Evolutionary conservation across 2,329 filamentous ascomycete species (phyloP), one percentile per base, ranked within the genome.

Genomic region (Sporothrix euskadiensis): DNA sequence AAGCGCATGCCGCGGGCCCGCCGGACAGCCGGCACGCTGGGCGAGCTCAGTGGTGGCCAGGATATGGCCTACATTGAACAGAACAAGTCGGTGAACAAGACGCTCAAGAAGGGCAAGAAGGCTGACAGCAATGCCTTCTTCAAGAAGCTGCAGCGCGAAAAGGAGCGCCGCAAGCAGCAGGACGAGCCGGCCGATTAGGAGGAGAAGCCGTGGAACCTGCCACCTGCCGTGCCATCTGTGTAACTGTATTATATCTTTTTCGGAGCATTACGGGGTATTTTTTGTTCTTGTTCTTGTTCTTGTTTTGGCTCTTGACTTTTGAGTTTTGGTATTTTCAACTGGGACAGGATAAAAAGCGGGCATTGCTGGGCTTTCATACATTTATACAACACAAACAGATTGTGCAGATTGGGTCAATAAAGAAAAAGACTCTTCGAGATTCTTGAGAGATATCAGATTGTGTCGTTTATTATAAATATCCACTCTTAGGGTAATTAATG

Each of bases 31-130:
- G 95, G 94, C 32, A 94, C 90, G 14, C 85, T 99, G 72, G 91
- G 91, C 69, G 94, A 97, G 78, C 86, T 98, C 73, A 94, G 92
- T 72, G 96, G 96, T 73, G 96, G 94, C 0, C 93, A 97, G 80
- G 93, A 97, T 80, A 98, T 99, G 96, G 94, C 95, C n/a, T 98
- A 95, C 80, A 89, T 94, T 73, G 93, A 95, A 81, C 91, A 93
- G 82, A 94, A 93, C 81, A 91, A 90, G 84, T 90, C 87, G 78
- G 86, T 87, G 76, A 93, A 92, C 79, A 90, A 89, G 83, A 85
- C 86, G 76, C 81, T 90, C 32, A 79, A 78, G 78, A 91, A 90
- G 84, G 88, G 89, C 78, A 84, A 83, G 72, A 83, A 82, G n/a
- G 77, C 69, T 16, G 84, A 86, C 74, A 88, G 87, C 76, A 87